Percentiles rank a stretch among this genome's conserved stretches.
Evolutionary conservation across 768 basidiomycete genomes (phyloP).

Genomic region (Kwoniella dejecticola): DNA sequence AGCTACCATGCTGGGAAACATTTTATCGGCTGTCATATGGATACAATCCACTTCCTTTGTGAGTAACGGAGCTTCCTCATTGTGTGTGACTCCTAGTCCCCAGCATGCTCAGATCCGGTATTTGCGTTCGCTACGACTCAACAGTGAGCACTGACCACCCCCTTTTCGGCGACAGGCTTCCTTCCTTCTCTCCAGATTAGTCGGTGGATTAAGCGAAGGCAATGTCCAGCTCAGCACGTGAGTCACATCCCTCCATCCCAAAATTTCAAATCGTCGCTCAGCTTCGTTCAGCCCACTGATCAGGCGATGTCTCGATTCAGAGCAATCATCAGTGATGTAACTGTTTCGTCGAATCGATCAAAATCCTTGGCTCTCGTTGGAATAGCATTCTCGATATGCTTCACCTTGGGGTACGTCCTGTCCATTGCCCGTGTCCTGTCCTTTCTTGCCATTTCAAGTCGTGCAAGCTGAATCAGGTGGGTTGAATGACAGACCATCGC

Average conservation of each 20-base stretch:
- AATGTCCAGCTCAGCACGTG: constrained; percentile 96
- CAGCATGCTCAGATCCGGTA: too few relatives aligned
- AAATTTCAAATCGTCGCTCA: too few relatives aligned
- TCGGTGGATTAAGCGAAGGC: constrained; percentile 93
- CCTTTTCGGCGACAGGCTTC: constrained; percentile 60
- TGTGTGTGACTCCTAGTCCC: too few relatives aligned
- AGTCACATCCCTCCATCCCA: constrained; percentile 51
- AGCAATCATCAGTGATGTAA: constrained; percentile 94
- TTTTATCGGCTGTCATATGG: constrained; percentile 89
- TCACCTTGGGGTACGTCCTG: constrained; percentile 59
- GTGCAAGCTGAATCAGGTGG: constrained; percentile 37
- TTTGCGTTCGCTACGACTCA: too few relatives aligned
- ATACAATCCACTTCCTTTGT: constrained; percentile 83
- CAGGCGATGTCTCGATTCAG: too few relatives aligned
- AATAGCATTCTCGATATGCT: constrained; percentile 94
- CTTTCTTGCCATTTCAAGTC: too few relatives aligned
- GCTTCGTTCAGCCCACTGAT: too few relatives aligned
- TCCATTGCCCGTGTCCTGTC: too few relatives aligned
- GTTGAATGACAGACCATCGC: constrained; percentile 63
- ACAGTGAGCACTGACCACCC: neutral
- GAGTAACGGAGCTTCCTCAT: constrained; percentile 28
- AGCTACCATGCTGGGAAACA: constrained; percentile 87
- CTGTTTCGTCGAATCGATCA: constrained; percentile 74
- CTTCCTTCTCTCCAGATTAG: constrained; percentile 82
- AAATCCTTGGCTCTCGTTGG: constrained; percentile 88